phyloP scores from a whole-genome alignment of 169 alveolate species.

The Plasmodium cynomolgi region DNA sequence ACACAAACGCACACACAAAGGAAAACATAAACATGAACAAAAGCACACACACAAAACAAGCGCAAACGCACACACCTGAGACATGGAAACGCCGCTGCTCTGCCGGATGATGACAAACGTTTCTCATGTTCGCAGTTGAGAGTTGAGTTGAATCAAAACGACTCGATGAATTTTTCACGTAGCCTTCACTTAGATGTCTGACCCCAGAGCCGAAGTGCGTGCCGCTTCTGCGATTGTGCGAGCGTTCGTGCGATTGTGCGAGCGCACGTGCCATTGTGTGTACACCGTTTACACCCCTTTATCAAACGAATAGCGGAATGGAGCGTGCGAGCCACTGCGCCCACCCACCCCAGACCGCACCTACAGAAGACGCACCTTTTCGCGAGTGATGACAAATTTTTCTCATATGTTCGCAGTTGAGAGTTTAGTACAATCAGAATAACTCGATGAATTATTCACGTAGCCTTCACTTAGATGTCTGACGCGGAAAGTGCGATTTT shows the following conservation, averaged over 20 bases:
- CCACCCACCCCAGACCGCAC: not conserved
- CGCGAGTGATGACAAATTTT: slow-evolving; percentile 37
- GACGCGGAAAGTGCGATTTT: slow-evolving; percentile 19
- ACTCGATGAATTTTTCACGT: slow-evolving; percentile 42
- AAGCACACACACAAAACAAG: no score
- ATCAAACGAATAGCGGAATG: not conserved
- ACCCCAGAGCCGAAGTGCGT: not conserved
- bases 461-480: slow-evolving; percentile 77
- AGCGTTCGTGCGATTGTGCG: not conserved
- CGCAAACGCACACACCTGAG: not conserved
- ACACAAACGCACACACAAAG: no score
- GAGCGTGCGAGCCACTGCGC: not conserved
- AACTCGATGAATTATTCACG: slow-evolving; percentile 23
- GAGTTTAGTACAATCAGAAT: not conserved
- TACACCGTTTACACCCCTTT: not conserved
- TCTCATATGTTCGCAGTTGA: slow-evolving; percentile 71
- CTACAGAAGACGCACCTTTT: slow-evolving; percentile 4
- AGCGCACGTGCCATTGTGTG: not conserved
- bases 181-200: slow-evolving; percentile 78
- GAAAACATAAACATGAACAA: no score
- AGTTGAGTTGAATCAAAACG: not conserved
- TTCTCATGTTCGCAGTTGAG: slow-evolving; percentile 76
- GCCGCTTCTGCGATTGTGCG: not conserved
- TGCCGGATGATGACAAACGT: slow-evolving; percentile 46
- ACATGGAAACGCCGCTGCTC: not conserved